Base-by-base conservation (phyloP, 192 early-diverging fungal genomes). In the Polychytrium aggregatum region DNA sequence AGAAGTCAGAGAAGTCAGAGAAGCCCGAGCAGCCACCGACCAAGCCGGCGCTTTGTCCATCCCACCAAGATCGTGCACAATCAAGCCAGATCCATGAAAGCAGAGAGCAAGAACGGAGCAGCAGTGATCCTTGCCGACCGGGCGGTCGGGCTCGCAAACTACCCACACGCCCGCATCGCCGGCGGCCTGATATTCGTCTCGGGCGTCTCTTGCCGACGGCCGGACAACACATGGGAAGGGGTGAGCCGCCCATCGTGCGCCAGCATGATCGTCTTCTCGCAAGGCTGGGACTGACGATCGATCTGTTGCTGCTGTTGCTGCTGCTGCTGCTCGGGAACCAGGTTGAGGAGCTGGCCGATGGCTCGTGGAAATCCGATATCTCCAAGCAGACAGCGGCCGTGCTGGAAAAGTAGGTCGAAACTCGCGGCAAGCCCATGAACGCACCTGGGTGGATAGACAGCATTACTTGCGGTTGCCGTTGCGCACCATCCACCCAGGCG, bases 331-430 rank as follows among this genome's bases (percentile, higher is more conserved):
- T n/a, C 20, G 46, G 29, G 5, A 16, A 38, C 10, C 51, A 65
- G 45, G 74, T 79, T 45, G 63, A 53, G 20, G 68, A 77, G 44
- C 40, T 53, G 7, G 51, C 50, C 5, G 71, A 79, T 48, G 81
- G 81, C 9, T 58, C 68, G 6, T 67, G 64, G 17, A 59, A 64
- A 25, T 59, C 78, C 10, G 78, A 83, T 48, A 82, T 83, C 48
- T 58, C 59, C 39, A 64, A 50, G n/a, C 81, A 83, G 58, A 80
- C 81, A 31, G 48, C 59, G 16, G 81, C 76, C 1, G 78, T 83
- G 36, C 65, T 83, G 43, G 59, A 73, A 62, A 83, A 83, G 78
- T 80, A 63, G 5, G 43, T 20, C 16, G 18, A 20, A 28, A 20
- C 25, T 31, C 39, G 42, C 16, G 6, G 5, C 7, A 33, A 11